Conservation (phyloP, 768 basidiomycete genomes). For the Russula brevipes region DNA sequence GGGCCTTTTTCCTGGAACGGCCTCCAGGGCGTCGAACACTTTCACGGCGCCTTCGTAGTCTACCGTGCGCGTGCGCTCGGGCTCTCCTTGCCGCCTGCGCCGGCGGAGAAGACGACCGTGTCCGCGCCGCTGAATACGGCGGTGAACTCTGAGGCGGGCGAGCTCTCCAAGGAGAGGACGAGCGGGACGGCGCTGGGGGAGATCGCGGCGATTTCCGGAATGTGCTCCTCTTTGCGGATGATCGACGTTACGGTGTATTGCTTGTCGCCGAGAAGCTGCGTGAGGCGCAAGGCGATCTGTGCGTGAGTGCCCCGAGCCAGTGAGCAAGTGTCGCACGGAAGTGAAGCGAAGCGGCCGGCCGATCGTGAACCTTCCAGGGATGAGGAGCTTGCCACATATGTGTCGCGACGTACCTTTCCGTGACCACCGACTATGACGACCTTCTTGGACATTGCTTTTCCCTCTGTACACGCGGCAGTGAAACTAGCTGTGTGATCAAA, state of each 20-base stretch:
- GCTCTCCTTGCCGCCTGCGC: constrained; percentile 55
- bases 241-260: constrained; percentile 49
- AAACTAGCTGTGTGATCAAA: no score
- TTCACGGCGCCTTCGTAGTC: constrained; percentile 63
- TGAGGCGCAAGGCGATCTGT: constrained; percentile 45
- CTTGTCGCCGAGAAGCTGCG: constrained; percentile 41
- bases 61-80: constrained; percentile 51
- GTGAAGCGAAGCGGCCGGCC: no score
- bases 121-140: constrained; percentile 38
- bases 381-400: background rate
- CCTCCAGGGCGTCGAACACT: constrained; percentile 64
- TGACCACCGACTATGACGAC: constrained; percentile 51
- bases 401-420: constrained; percentile 37
- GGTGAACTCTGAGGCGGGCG: constrained; percentile 42
- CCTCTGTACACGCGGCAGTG: no score
- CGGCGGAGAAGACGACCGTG: constrained; percentile 40
- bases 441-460: constrained; percentile 29
- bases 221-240: constrained; percentile 46
- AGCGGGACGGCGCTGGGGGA: constrained; percentile 41
- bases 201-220: constrained; percentile 41
- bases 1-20: constrained; percentile 42
- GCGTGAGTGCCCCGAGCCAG: no score
- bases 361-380: no score
- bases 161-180: constrained; percentile 53
- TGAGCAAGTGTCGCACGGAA: no score